Base-by-base conservation (phyloP, 805 yeast species). In the Ogataea ganodermae region DNA sequence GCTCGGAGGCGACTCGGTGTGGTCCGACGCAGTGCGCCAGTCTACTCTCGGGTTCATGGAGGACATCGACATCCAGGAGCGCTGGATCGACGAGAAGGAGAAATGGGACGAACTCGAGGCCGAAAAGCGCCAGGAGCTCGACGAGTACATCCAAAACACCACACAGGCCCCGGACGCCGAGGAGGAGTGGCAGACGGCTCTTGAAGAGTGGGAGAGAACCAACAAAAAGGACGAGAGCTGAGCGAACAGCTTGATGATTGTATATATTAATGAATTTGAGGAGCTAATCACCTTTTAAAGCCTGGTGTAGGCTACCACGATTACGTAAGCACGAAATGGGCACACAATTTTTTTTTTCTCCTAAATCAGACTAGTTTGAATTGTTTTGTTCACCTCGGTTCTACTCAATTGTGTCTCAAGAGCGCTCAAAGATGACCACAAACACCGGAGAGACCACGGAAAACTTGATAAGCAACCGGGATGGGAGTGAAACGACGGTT, bases 21-120 rank as follows among this genome's bases (percentile, higher is more conserved):
- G 99, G 99, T 87, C 90, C n/a, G 96, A 92, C 57, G 96, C 97
- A 0, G 79, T 92, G 0, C 75, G 98, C 53, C 89, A 87, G 44
- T 65, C 69, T 3, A 84, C 91, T 32, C 44, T 62, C 55, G 82
- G 87, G 9, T 66, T 74, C 38, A 65, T 75, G 36, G 81, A 71
- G 39, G 79, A 77, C 13, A 70, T 80, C 6, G 97, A 91, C 63
- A 79, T 89, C 4, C 99, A 94, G 57, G 99, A 94, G 55, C 75
- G 99, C 50, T 94, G 99, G 99, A 79, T 94, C 9, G 97, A 89
- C 48, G 75, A 83, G 55, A 94, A 91, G 63, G 85, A 79, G 22
- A 72, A 71, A 42, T 90, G 88, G 65, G 99, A 94, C 54, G 75
- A 78, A 42, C 73, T 74, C 42, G 86, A 80, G 51, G 72, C 70